These are phyloP conservation scores for Chaetomiaceae sp. DNA, from an alignment of 2,329 filamentous ascomycete genomes.

Conservation along the genomic window DNA sequence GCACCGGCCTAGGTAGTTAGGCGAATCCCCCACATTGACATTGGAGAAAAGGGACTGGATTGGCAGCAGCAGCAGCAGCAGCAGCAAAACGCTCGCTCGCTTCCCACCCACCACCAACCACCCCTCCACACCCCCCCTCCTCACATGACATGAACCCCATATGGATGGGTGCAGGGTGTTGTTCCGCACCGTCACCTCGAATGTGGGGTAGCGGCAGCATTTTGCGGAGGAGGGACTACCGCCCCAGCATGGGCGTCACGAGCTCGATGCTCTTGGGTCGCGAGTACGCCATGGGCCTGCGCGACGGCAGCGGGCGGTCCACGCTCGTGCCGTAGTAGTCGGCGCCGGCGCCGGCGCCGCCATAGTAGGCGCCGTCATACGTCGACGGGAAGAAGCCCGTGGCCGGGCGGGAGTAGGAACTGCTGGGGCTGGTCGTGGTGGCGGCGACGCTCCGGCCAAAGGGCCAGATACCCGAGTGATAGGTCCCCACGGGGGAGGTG, in stretches of 20 bases:
- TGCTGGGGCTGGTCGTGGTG: constrained; percentile 49
- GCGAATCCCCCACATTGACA: constrained; percentile 10
- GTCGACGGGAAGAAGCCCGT: constrained; percentile 47
- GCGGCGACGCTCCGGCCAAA: constrained; percentile 45
- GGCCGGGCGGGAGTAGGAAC: constrained; percentile 44
- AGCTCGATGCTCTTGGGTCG: constrained; percentile 60
- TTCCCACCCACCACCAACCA: too few species aligned
- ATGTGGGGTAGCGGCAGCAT: too few species aligned
- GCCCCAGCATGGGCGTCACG: constrained; percentile 54
- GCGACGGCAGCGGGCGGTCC: constrained; percentile 53
- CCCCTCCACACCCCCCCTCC: background rate
- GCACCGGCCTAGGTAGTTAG: background rate
- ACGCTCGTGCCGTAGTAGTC: constrained; percentile 39
- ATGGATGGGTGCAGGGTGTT: constrained; percentile 1
- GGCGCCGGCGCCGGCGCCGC: constrained; percentile 32
- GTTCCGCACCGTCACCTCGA: background rate
- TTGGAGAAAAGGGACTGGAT: too few species aligned
- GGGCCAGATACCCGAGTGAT: constrained; percentile 46
- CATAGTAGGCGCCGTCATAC: constrained; percentile 44
- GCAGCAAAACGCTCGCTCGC: too few species aligned
- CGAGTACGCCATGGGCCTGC: constrained; percentile 50
- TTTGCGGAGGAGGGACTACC: constrained; percentile 30
- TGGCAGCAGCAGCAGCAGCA: too few species aligned
- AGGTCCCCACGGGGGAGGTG: constrained; percentile 45
- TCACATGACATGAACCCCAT: constrained; percentile 17